Conservation (phyloP, 2,329 filamentous ascomycete species). For the Colletotrichum sp. region DNA sequence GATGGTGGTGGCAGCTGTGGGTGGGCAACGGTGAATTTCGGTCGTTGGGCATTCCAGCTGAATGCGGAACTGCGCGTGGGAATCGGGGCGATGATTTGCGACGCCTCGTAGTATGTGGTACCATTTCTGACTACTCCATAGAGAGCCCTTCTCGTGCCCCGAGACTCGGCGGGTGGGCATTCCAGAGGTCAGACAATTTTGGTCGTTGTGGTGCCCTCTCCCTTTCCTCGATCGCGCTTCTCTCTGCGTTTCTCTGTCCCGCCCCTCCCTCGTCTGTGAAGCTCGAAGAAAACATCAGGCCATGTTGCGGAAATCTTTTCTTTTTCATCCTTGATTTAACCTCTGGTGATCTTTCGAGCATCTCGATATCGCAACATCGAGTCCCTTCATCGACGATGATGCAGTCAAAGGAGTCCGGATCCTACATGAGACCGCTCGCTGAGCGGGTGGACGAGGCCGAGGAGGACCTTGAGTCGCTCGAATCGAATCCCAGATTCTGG, state of each 20-base stretch:
- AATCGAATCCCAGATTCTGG: neutral
- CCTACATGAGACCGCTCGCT: constrained; percentile 12
- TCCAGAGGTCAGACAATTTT: constrained; percentile 7
- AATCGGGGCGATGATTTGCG: neutral
- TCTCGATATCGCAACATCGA: neutral
- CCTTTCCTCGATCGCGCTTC: neutral
- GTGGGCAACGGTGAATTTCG: neutral
- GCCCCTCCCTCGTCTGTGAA: neutral
- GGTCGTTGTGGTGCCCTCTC: constrained; percentile 1
- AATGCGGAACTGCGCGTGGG: constrained; percentile 1
- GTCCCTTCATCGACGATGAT: constrained; percentile 18
- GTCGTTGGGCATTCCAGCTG: constrained; percentile 1
- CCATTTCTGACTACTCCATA: neutral
- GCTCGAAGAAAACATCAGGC: neutral
- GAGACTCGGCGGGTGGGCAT: neutral
- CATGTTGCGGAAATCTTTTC: neutral
- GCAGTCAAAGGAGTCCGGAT: constrained; percentile 10
- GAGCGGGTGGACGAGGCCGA: constrained; percentile 22
- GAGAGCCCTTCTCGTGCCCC: neutral
- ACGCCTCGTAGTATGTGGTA: neutral
- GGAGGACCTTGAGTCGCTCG: constrained; percentile 20
- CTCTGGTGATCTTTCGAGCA: neutral
- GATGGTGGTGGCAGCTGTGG: neutral
- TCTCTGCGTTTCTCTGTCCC: neutral
- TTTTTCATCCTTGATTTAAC: neutral